These are phyloP conservation scores for Adansonia gregorii DNA, from an alignment of 441 rosid genomes.

Conservation along the genomic window DNA sequence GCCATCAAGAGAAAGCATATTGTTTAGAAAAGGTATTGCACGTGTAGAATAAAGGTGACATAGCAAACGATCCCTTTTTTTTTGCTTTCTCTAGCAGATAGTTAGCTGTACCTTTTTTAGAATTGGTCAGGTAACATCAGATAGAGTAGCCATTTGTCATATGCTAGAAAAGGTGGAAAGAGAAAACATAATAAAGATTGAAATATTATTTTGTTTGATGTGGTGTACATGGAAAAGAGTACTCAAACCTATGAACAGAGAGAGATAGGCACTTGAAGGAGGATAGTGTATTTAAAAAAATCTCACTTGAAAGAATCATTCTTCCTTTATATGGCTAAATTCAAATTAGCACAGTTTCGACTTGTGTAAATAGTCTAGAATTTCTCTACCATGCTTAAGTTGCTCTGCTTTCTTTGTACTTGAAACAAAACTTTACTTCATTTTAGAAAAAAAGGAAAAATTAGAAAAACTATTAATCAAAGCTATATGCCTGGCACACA, in stretches of 20 bases:
- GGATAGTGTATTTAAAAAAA: background rate
- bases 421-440: background rate
- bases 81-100: background rate
- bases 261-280: background rate
- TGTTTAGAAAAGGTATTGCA: background rate
- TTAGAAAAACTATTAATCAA: background rate
- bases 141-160: background rate
- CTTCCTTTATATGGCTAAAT: background rate
- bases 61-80: background rate
- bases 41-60: background rate
- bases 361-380: background rate
- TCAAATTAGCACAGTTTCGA: background rate
- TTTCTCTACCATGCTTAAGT: constrained; percentile 8
- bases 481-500: background rate
- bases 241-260: background rate
- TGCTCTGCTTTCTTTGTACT: constrained; percentile 16
- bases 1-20: background rate
- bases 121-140: background rate
- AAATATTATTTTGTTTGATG: constrained; percentile 6
- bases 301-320: background rate
- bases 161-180: background rate
- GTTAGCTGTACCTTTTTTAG: background rate
- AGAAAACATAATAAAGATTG: constrained; percentile 6
- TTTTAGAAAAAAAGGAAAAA: background rate
- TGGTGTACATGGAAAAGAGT: background rate